These are phyloP conservation scores for Sabuloglossum arenarium DNA, from an alignment of 495 filamentous ascomycete genomes.

Conservation along the genomic window DNA sequence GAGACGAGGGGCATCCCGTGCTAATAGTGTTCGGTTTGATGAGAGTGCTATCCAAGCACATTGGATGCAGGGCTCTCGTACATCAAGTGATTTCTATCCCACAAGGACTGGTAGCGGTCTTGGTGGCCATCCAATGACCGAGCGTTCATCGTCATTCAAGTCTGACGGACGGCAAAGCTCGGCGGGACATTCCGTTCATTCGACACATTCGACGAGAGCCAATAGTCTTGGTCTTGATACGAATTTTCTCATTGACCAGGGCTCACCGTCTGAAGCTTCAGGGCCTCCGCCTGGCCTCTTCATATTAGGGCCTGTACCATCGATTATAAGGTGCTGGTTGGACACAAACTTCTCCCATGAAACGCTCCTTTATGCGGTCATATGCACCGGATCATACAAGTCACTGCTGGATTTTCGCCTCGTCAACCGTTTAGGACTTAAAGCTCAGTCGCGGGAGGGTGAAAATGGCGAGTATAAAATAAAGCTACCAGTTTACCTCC, in stretches of 20 bases:
- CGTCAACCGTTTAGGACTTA: slow-evolving; percentile 47
- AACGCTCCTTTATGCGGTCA: slow-evolving; percentile 69
- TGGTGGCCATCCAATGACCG: slow-evolving; percentile 64
- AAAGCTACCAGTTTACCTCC: slow-evolving; percentile 64
- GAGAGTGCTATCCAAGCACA: slow-evolving; percentile 85
- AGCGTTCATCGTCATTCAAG: slow-evolving; percentile 80
- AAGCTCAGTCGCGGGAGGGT: slow-evolving; percentile 41
- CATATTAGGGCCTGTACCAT: slow-evolving; percentile 66
- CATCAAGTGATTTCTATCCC: slow-evolving; percentile 60
- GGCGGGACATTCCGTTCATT: slow-evolving; percentile 44
- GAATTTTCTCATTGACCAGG: slow-evolving; percentile 40
- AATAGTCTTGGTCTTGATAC: slow-evolving; percentile 70
- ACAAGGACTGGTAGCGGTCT: slow-evolving; percentile 60
- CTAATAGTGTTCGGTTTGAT: slow-evolving; percentile 97
- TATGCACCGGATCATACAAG: slow-evolving; percentile 80
- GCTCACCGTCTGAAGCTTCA: slow-evolving; percentile 40
- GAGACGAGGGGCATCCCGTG: slow-evolving; percentile 72
- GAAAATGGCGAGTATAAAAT: slow-evolving; percentile 41
- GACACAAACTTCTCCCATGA: slow-evolving; percentile 69
- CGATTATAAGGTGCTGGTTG: slow-evolving; percentile 92
- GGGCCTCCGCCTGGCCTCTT: slow-evolving; percentile 68
- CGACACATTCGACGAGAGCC: slow-evolving; percentile 43
- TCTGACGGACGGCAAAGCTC: slow-evolving; percentile 94
- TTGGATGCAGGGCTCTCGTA: slow-evolving; percentile 62
- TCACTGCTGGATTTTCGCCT: slow-evolving; percentile 57